Base-by-base conservation (phyloP, 352 stramenopile genomes). In the Peronospora destructor region DNA sequence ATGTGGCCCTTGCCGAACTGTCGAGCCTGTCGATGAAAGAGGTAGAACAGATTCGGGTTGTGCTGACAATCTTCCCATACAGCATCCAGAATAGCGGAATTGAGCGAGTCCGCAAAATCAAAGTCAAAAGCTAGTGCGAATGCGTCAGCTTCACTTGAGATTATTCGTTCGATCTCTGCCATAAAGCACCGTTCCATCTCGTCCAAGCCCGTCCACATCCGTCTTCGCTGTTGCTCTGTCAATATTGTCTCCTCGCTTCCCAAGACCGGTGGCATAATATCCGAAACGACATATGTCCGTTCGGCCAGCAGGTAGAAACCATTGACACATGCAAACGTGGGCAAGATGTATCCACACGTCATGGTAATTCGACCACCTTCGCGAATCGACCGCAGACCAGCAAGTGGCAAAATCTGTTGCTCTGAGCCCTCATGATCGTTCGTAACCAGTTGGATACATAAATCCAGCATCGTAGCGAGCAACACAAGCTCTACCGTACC, bases 31-130 rank as follows among this genome's bases (percentile, higher is more conserved):
- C 70, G 74, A 66, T 90, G 73, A 51, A 93, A 93, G 23, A 87
- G 65, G 34, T 87, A 70, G 52, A 93, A 93, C 13, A 87, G 56
- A 54, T 76, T 89, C 5, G 82, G 82, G 35, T 93, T 91, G 51
- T 93, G 79, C 42, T 88, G 63, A 45, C 80, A 91, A 49, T 90
- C 80, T 48, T 89, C 74, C 82, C 82, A 93, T 3, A 93, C 79
- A 4, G 79, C 82, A 54, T 88, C 76, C 6, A 93, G 53, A 17
- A 93, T 85, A 2, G 77, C 73, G 6, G 69, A 59, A 52, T 91
- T 89, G 19, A 93, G 66, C 13, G 67, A 63, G 34, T 93, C 79
- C 12, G 77, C 79, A 17, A 72, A 51, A 40, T 77, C 54, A 17
- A 83, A 68, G 57, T 91, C 77, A 42, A 87, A 88, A 0, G 45